Percentiles rank a stretch among this genome's conserved stretches.
Conservation (phyloP, 2,329 filamentous ascomycete species). For the Xylariaceae sp. region DNA sequence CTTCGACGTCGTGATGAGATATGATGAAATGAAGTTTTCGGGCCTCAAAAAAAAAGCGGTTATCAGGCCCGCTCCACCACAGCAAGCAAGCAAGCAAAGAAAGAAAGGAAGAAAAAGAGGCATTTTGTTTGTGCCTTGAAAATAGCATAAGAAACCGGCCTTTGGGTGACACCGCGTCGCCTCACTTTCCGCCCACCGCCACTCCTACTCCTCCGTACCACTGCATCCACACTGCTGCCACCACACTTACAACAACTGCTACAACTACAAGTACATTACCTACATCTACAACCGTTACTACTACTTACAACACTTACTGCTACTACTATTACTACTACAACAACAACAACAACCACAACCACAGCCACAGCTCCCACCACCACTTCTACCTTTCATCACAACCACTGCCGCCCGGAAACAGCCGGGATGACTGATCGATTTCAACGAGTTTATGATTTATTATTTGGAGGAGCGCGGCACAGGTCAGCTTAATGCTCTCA, state of each 20-base stretch:
- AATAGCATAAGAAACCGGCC: background rate
- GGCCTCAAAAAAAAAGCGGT: background rate
- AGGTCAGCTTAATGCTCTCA: conserved; percentile 4
- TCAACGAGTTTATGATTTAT: conserved; percentile 19
- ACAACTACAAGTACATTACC: background rate
- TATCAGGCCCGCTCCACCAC: background rate
- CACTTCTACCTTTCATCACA: too few relatives aligned
- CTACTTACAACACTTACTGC: background rate
- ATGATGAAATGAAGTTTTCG: conserved; percentile 7
- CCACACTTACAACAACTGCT: too few relatives aligned
- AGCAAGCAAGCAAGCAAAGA: background rate
- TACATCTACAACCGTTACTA: background rate
- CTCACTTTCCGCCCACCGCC: background rate
- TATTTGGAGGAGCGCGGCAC: conserved; percentile 15
- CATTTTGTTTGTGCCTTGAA: background rate
- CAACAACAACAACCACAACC: background rate
- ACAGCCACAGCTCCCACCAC: background rate
- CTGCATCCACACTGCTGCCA: too few relatives aligned
- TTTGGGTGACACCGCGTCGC: conserved; percentile 12
- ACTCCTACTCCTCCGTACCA: background rate
- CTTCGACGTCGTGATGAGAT: conserved; percentile 10
- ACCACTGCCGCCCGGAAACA: conserved; percentile 1
- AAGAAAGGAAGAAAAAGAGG: background rate
- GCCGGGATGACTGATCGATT: conserved; percentile 5
- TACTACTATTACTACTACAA: background rate